Percentiles rank a stretch among this genome's conserved stretches.
These are phyloP conservation scores for Cercophora samala DNA, from an alignment of 495 filamentous ascomycete genomes.

Conservation along the genomic window DNA sequence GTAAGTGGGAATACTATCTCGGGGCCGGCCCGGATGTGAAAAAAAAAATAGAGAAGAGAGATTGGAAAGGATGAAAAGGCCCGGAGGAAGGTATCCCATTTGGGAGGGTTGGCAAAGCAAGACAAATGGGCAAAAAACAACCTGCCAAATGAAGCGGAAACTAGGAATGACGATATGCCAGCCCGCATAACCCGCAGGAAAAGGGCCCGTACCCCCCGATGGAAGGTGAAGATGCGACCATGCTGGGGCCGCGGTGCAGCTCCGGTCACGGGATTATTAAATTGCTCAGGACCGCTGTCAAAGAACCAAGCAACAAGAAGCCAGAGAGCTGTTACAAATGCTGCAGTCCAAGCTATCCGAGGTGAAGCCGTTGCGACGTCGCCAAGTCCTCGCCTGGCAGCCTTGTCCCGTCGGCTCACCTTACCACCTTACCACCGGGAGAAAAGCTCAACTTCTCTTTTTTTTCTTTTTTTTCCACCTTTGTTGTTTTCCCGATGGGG, in stretches of 20 bases:
- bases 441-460: neutral
- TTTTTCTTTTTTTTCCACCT: neutral
- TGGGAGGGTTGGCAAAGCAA: neutral
- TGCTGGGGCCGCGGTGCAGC: constrained; percentile 3
- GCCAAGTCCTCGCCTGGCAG: neutral
- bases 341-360: constrained; percentile 4
- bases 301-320: neutral
- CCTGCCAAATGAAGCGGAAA: no score
- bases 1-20: no score
- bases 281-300: constrained; percentile 12
- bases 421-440: neutral
- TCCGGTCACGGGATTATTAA: constrained; percentile 14
- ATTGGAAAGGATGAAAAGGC: constrained; percentile 14
- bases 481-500: neutral
- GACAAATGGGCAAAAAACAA: no score
- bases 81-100: constrained; percentile 16
- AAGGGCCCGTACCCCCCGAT: neutral
- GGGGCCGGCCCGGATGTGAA: neutral
- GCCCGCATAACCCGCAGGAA: neutral
- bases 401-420: constrained; percentile 3
- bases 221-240: neutral
- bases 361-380: neutral
- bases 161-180: neutral
- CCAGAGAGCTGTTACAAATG: neutral
- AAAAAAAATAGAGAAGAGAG: constrained; percentile 2